Base-by-base conservation (phyloP, 306 rosid genomes). In the peach (Prunus persica) region DNA sequence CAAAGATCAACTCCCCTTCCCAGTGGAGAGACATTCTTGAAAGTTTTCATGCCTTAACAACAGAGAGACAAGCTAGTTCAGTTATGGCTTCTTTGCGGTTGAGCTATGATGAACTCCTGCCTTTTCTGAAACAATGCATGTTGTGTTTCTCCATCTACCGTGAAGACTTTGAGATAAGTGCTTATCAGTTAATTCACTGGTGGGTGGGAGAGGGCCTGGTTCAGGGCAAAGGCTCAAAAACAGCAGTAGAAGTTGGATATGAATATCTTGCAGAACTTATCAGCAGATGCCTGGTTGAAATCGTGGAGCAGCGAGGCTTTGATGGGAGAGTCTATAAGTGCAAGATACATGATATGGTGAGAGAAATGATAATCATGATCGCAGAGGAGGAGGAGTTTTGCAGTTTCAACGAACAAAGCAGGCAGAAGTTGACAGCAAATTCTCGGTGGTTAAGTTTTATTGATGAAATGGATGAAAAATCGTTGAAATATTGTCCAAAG, bases 181-280 rank as follows among this genome's bases (percentile, higher is more conserved):
- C 76, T 0, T 71, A 78, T 4, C 69, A 78, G 71, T 20, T 78
- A 9, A 78, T 69, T 45, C 76, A 61, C 6, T 78, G 81, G 81
- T 78, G 81, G 76, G 7, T 78, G 14, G 76, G 50, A 4, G 81
- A 78, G 70, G 82, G 77, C 19, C 27, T 79, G 1, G 19, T 79
- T 4, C 62, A 13, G 18, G 20, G 50, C 11, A 68, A 46, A 5
- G 67, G 19, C 0, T 52, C 77, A 18, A 72, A 10, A 27, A 32
- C 78, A n/a, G 70, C 57, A 8, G 1, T 72, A 1, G 78, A 79
- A 41, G 32, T 72, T 25, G 78, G 82, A 6, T 32, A 20, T 51
- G 32, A 73, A 58, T 65, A 14, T 56, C 74, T 79, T 6, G 47
- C 25, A 4, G 62, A 27, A 28, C 62, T 72, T 1, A 11, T 41